Conservation (phyloP, 257 asterid species). For the Striga asiatica region DNA sequence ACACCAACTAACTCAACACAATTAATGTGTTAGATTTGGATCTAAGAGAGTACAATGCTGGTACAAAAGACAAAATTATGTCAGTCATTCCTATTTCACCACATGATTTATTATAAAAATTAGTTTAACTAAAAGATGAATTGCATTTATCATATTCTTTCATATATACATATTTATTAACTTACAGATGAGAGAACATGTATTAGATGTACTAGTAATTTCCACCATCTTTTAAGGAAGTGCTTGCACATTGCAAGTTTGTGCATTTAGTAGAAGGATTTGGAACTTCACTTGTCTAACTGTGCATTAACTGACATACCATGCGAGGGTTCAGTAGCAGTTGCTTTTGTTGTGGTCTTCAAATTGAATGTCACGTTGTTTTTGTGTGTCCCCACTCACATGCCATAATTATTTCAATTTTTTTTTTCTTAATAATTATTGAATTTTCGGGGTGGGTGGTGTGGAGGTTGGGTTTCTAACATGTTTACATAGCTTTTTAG, state of each 20-base stretch:
- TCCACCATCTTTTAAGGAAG: neutral
- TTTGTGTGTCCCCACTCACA: conserved; percentile 25
- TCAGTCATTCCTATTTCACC: too few relatives aligned
- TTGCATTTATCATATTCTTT: too few relatives aligned
- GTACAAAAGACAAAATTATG: too few relatives aligned
- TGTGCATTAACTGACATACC: conserved; percentile 22
- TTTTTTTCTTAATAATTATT: neutral
- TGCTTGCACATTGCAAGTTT: neutral
- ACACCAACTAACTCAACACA: too few relatives aligned
- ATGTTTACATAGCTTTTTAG: neutral
- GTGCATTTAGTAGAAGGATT: neutral
- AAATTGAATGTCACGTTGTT: conserved; percentile 19
- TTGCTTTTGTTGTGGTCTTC: conserved; percentile 29
- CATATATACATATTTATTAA: too few relatives aligned
- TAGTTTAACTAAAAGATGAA: too few relatives aligned
- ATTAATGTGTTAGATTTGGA: too few relatives aligned
- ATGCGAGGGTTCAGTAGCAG: conserved; percentile 18
- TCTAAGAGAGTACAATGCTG: too few relatives aligned
- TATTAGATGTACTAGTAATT: too few relatives aligned
- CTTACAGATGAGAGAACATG: too few relatives aligned
- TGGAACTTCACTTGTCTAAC: neutral
- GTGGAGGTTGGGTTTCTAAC: neutral
- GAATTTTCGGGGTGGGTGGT: neutral
- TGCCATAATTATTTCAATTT: conserved; percentile 21
- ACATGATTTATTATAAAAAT: too few relatives aligned